Evolutionary conservation across 306 rosid species (phyloP), one percentile per base, ranked within the genome.

Genomic region (Argentina anserina): DNA sequence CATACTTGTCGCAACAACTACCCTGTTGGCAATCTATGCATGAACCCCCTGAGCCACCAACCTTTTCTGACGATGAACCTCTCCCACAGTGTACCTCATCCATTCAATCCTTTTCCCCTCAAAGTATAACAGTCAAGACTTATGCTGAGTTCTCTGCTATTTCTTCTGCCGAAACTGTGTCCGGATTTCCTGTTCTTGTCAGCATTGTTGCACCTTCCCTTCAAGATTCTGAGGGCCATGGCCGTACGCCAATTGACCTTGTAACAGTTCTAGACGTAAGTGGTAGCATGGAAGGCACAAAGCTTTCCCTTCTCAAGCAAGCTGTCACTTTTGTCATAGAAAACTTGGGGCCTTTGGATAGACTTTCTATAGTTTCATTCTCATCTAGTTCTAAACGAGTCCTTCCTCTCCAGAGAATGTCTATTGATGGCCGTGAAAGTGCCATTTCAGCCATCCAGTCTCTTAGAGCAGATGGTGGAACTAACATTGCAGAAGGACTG

Each of bases 181-280:
- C 13, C 28, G 21, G 21, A n/a, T 52, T 7, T 52, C 59, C 59
- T 21, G 59, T 52, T 23, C 28, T 52, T 2, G 59, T 52, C 59
- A 52, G 59, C 28, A 52, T 52, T 21, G 7, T 28, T 9, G 59
- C 59, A 21, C 14, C 14, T 8, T 13, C 59, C 9, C 59, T 52
- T 52, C 23, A 18, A 7, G 53, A 18, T 20, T 28, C 59, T 52
- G 26, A 52, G 7, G 59, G 28, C 28, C 2, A 52, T 8, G 12
- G 3, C 28, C 59, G 59, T 21, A 52, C 59, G 21, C 59, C 59
- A 1, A 52, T 52, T 10, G 82, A 82, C 69, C 78, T 82, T 21
- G 82, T 82, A 0, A 66, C 75, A 9, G 86, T 82, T 37, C 73
- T 82, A 1, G 86, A 82, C 23, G 41, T 82, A 1, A 82, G 82